Conservation (phyloP, 352 stramenopile genomes). For the Phytophthora crassamura region DNA sequence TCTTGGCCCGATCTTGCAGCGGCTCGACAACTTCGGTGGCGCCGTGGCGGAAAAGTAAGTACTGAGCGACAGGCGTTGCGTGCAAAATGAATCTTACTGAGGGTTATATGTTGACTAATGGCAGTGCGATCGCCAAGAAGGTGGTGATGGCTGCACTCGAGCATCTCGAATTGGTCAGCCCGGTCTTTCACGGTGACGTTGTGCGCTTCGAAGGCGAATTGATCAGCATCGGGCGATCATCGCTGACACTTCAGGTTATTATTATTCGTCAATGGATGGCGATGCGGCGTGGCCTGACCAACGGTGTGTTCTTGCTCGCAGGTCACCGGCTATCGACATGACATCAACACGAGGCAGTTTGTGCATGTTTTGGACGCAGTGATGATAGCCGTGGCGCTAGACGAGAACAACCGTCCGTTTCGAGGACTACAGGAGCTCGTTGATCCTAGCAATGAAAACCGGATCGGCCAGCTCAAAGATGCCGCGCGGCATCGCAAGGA, state of each 20-base stretch:
- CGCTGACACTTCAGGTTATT: slow-evolving; percentile 42
- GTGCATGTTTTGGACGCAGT: slow-evolving; percentile 42
- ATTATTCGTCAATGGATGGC: background rate
- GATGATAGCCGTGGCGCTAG: slow-evolving; percentile 54
- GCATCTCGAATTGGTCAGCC: slow-evolving; percentile 42
- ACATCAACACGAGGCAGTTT: slow-evolving; percentile 34
- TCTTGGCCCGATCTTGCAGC: slow-evolving; percentile 57
- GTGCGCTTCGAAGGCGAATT: slow-evolving; percentile 48
- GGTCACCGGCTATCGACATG: slow-evolving; percentile 41
- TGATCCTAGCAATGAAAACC: slow-evolving; percentile 18
- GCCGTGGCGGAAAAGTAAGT: slow-evolving; percentile 46
- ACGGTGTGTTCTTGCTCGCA: background rate
- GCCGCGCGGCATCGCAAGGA: slow-evolving; percentile 32
- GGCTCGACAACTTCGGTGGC: slow-evolving; percentile 53
- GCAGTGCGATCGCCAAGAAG: slow-evolving; percentile 23
- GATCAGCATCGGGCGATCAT: slow-evolving; percentile 43
- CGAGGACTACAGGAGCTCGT: slow-evolving; percentile 37
- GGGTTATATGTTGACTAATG: background rate
- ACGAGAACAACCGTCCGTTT: slow-evolving; percentile 36
- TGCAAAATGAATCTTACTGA: background rate
- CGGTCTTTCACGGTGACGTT: slow-evolving; percentile 47
- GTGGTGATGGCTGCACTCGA: slow-evolving; percentile 33
- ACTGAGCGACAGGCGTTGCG: background rate
- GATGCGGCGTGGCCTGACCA: background rate
- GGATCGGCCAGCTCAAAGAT: slow-evolving; percentile 25